Evolutionary conservation across 2,329 filamentous ascomycete genomes (phyloP).

Genomic region (Trichophyton equinum): DNA sequence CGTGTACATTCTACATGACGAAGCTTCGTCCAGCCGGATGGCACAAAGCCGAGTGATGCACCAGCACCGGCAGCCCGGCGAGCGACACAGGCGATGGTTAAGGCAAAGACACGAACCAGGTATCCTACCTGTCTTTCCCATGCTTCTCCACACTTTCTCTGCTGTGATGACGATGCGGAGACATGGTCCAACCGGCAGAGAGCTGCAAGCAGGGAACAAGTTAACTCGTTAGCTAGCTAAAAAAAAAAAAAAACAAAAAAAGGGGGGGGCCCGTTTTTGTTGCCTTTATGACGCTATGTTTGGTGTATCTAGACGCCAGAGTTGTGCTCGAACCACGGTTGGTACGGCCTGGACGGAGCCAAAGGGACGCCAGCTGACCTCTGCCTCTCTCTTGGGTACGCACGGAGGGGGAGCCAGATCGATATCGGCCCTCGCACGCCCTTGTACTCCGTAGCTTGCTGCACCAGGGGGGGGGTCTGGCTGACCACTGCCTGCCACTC

Average conservation of each 20-base stretch:
- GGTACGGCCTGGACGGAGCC: not conserved
- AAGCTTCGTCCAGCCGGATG: not conserved
- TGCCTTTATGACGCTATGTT: slow-evolving; percentile 2
- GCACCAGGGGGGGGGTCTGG: not conserved
- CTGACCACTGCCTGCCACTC: not conserved
- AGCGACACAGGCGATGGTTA: too few relatives aligned
- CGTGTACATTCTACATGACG: slow-evolving; percentile 2
- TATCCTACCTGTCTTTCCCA: not conserved
- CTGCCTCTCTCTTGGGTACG: not conserved
- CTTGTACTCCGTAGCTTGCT: not conserved
- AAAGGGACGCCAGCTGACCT: not conserved
- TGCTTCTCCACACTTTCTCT: not conserved
- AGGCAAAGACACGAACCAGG: not conserved
- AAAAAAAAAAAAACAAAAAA: not conserved
- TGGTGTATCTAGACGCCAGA: not conserved
- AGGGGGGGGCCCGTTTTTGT: not conserved
- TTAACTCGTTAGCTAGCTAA: not conserved
- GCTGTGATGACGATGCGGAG: not conserved
- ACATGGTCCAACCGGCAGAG: not conserved
- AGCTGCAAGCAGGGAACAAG: too few relatives aligned
- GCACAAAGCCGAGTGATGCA: not conserved
- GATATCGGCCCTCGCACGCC: not conserved
- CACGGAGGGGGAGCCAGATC: not conserved
- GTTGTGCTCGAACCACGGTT: not conserved
- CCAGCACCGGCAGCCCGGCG: not conserved